Evolutionary conservation across 2,329 filamentous ascomycete genomes (phyloP).

Genomic region (Pyrenochaeta sp.): DNA sequence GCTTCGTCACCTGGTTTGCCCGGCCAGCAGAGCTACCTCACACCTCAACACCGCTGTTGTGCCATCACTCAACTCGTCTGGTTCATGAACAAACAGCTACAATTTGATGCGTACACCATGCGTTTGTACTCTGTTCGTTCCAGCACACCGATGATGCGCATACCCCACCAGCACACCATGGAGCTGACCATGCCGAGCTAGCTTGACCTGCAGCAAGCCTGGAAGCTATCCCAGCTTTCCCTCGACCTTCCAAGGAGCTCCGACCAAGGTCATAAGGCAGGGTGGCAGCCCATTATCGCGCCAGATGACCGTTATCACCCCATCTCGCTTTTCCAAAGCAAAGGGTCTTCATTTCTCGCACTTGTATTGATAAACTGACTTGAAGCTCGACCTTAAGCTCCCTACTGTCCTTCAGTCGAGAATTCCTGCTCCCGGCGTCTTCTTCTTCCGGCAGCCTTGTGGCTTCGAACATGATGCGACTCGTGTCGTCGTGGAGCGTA

Average conservation of each 20-base stretch:
- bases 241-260: slow-evolving; percentile 29
- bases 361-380: slow-evolving; percentile 21
- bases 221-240: slow-evolving; percentile 37
- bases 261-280: slow-evolving; percentile 37
- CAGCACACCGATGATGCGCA: slow-evolving; percentile 27
- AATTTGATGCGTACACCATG: not conserved
- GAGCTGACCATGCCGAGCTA: slow-evolving; percentile 41
- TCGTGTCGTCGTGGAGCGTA: slow-evolving; percentile 16
- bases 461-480: slow-evolving; percentile 23
- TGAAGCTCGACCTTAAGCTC: not conserved
- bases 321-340: slow-evolving; percentile 11
- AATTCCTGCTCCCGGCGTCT: not conserved
- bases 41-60: slow-evolving; percentile 37
- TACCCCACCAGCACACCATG: slow-evolving; percentile 26
- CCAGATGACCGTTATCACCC: slow-evolving; percentile 19
- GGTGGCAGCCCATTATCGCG: slow-evolving; percentile 20
- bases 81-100: slow-evolving; percentile 20
- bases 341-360: slow-evolving; percentile 9
- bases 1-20: slow-evolving; percentile 22
- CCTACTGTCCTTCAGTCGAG: not conserved
- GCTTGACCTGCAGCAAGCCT: slow-evolving; percentile 35
- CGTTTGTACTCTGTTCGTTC: slow-evolving; percentile 10
- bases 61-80: slow-evolving; percentile 14
- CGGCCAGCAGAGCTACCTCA: slow-evolving; percentile 19
- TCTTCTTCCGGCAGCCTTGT: slow-evolving; percentile 7